These are phyloP conservation scores for Phaffomyces antillensis DNA, from an alignment of 805 yeast genomes.

Conservation along the genomic window DNA sequence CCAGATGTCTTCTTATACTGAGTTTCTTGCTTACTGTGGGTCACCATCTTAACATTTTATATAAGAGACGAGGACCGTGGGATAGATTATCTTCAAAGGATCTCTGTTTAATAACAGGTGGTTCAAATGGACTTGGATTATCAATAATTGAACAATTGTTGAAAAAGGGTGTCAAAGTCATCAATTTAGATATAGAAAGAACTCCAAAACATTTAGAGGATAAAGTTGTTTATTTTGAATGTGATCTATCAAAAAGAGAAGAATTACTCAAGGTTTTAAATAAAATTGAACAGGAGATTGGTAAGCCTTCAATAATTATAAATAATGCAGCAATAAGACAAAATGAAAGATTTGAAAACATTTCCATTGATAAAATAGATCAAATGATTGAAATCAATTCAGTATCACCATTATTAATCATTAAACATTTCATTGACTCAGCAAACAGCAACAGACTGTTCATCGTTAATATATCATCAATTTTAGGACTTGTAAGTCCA, in stretches of 20 bases:
- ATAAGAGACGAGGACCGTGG: conserved; percentile 20
- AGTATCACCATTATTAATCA: conserved; percentile 55
- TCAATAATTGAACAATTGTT: conserved; percentile 19
- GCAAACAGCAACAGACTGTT: conserved; percentile 48
- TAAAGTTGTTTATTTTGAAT: conserved; percentile 39
- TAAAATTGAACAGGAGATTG: conserved; percentile 36
- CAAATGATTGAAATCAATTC: conserved; percentile 57
- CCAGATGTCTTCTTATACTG: background rate
- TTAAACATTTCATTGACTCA: conserved; percentile 55
- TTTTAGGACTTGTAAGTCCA: conserved; percentile 74
- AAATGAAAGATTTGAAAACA: conserved; percentile 41
- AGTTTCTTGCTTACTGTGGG: background rate
- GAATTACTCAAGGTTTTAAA: conserved; percentile 35
- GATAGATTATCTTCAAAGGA: conserved; percentile 8
- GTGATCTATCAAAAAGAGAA: conserved; percentile 57
- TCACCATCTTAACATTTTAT: conserved; percentile 2
- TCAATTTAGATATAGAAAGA: conserved; percentile 24
- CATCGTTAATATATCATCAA: conserved; percentile 72
- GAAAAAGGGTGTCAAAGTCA: conserved; percentile 14
- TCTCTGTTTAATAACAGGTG: conserved; percentile 30
- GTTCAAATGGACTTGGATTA: conserved; percentile 31
- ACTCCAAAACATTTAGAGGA: conserved; percentile 5
- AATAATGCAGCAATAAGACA: conserved; percentile 79
- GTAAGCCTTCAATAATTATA: conserved; percentile 55
- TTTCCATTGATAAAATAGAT: conserved; percentile 47